Evolutionary conservation across 208 protist species (phyloP).

Genomic region (Wallacemonas sp.): DNA sequence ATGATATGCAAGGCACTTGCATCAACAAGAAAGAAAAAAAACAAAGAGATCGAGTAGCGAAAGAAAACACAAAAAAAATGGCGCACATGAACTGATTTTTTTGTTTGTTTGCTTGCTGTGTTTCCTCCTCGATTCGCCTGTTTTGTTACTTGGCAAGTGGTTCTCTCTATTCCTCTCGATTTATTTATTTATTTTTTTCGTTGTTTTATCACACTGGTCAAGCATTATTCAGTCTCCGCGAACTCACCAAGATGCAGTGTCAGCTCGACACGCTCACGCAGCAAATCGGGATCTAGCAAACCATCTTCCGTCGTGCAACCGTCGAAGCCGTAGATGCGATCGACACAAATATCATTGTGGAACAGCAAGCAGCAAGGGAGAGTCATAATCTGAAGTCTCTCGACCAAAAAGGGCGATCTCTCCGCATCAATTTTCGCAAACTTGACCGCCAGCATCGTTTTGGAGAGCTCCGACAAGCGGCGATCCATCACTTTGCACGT

Average conservation of each 20-base stretch:
- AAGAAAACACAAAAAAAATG: no score
- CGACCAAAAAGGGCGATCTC: constrained; percentile 93
- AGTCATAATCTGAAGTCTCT: constrained; percentile 89
- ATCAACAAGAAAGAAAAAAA: not conserved
- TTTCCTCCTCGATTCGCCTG: not conserved
- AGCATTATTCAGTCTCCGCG: not conserved
- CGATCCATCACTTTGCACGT: constrained; percentile 95
- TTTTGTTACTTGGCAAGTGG: not conserved
- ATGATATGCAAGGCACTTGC: not conserved
- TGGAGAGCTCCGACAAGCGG: constrained; percentile 85
- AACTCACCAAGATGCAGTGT: constrained; percentile 26
- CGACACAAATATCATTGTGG: constrained; percentile 92
- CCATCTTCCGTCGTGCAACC: constrained; percentile 84
- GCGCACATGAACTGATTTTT: not conserved
- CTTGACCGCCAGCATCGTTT: constrained; percentile 78
- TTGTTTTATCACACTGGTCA: constrained; percentile 2
- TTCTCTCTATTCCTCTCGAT: not conserved
- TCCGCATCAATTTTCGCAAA: constrained; percentile 96
- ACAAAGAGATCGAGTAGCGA: not conserved
- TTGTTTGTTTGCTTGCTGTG: not conserved
- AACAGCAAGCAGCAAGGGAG: constrained; percentile 94
- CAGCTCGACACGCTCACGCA: constrained; percentile 68
- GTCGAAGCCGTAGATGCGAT: constrained; percentile 96
- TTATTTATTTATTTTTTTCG: constrained; percentile 13
- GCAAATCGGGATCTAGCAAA: constrained; percentile 73